phyloP scores from a whole-genome alignment of 1,284 basidiomycete genomes.

The Mycena citricolor region DNA sequence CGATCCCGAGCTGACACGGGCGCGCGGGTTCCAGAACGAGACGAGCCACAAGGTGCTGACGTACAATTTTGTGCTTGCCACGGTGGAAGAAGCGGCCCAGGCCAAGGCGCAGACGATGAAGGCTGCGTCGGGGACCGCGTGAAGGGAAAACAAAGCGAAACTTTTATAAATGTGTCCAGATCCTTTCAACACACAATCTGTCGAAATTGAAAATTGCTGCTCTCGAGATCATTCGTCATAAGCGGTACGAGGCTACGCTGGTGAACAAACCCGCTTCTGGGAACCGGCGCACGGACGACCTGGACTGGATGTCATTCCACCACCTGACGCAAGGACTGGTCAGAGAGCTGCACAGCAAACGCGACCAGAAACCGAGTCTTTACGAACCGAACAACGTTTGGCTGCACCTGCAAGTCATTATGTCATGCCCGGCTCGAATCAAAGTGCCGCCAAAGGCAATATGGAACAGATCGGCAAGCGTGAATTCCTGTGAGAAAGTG shows the following conservation, averaged over 20 bases:
- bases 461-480: conserved; percentile 7
- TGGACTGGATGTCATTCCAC: neutral
- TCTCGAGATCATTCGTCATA: too few relatives aligned
- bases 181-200: neutral
- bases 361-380: too few relatives aligned
- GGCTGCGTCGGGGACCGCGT: neutral
- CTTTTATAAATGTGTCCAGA: neutral
- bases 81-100: conserved; percentile 46
- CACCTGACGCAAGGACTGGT: too few relatives aligned
- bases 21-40: conserved; percentile 61
- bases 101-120: conserved; percentile 29
- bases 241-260: too few relatives aligned
- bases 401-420: conserved; percentile 1
- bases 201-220: neutral
- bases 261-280: too few relatives aligned
- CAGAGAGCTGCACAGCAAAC: too few relatives aligned
- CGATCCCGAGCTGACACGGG: conserved; percentile 52
- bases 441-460: conserved; percentile 2
- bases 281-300: neutral
- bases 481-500: conserved; percentile 11
- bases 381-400: conserved; percentile 9
- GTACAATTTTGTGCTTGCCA: conserved; percentile 61
- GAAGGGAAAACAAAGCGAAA: neutral
- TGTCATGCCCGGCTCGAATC: neutral
- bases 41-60: conserved; percentile 62